Percentiles rank a stretch among this genome's conserved stretches.
phyloP scores from a whole-genome alignment of 495 filamentous ascomycete species.

The Mytilinidion resinicola region DNA sequence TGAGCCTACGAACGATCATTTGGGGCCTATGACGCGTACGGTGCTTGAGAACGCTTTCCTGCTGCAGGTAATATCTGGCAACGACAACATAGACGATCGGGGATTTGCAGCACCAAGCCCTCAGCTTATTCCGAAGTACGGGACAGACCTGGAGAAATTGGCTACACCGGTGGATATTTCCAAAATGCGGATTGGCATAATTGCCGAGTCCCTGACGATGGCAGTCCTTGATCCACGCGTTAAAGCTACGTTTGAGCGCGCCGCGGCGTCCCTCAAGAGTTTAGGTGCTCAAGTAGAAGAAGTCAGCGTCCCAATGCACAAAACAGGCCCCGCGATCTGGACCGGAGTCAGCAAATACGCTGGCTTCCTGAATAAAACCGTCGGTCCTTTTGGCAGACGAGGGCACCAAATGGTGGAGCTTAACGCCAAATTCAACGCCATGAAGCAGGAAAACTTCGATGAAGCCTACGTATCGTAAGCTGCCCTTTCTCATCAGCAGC shows the following conservation, averaged over 20 bases:
- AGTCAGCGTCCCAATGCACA: conserved; percentile 48
- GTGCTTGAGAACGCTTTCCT: conserved; percentile 47
- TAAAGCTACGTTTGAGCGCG: conserved; percentile 38
- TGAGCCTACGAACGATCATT: conserved; percentile 34
- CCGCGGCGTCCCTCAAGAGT: conserved; percentile 42
- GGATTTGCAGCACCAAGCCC: conserved; percentile 35
- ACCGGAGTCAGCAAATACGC: conserved; percentile 43
- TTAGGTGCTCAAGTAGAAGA: conserved; percentile 49
- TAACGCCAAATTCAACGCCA: conserved; percentile 36
- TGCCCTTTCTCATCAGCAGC: background rate
- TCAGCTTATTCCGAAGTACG: conserved; percentile 32
- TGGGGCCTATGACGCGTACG: conserved; percentile 40
- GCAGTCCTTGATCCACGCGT: conserved; percentile 41
- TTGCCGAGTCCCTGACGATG: conserved; percentile 46
- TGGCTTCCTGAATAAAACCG: conserved; percentile 39
- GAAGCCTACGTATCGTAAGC: conserved; percentile 31
- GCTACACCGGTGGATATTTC: conserved; percentile 37
- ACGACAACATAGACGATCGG: conserved; percentile 53
- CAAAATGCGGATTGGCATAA: conserved; percentile 48
- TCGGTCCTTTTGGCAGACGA: conserved; percentile 38
- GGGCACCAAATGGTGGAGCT: conserved; percentile 41
- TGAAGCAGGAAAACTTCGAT: conserved; percentile 38
- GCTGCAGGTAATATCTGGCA: conserved; percentile 49
- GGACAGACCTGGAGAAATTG: conserved; percentile 25
- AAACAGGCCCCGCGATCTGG: conserved; percentile 45